Conservation (phyloP, 768 basidiomycete species). For the Leccinum longicurvipes region DNA sequence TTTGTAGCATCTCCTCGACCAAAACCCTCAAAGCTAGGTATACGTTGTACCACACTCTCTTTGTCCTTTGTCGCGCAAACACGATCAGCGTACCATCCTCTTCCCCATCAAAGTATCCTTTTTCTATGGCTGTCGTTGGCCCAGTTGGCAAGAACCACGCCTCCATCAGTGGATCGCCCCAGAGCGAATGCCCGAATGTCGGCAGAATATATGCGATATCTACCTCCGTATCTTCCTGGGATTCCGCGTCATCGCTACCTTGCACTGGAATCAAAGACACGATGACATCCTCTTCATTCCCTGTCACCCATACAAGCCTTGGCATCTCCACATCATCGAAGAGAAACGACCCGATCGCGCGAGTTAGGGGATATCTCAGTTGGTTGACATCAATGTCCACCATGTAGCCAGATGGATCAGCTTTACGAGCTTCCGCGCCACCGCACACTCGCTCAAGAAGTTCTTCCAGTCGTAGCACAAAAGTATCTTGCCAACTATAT, state of each 20-base stretch:
- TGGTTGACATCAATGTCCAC: constrained; percentile 33
- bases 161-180: constrained; percentile 78
- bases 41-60: constrained; percentile 72
- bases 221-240: constrained; percentile 15
- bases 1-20: constrained; percentile 36
- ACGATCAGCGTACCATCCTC: constrained; percentile 49
- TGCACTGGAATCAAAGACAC: constrained; percentile 36
- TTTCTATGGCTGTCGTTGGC: constrained; percentile 48
- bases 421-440: constrained; percentile 13
- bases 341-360: constrained; percentile 71
- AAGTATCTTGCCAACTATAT: constrained; percentile 77
- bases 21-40: constrained; percentile 57
- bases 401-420: background rate
- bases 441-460: constrained; percentile 45
- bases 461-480: constrained; percentile 56
- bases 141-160: constrained; percentile 52
- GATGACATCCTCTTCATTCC: constrained; percentile 55
- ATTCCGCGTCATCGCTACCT: constrained; percentile 1
- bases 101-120: constrained; percentile 52
- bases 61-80: constrained; percentile 69
- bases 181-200: constrained; percentile 53
- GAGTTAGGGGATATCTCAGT: constrained; percentile 51
- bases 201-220: constrained; percentile 36
- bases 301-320: constrained; percentile 61
- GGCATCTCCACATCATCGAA: constrained; percentile 78